Evolutionary conservation across 2,329 filamentous ascomycete genomes (phyloP).

Genomic region (Trichoderma semiorbis): DNA sequence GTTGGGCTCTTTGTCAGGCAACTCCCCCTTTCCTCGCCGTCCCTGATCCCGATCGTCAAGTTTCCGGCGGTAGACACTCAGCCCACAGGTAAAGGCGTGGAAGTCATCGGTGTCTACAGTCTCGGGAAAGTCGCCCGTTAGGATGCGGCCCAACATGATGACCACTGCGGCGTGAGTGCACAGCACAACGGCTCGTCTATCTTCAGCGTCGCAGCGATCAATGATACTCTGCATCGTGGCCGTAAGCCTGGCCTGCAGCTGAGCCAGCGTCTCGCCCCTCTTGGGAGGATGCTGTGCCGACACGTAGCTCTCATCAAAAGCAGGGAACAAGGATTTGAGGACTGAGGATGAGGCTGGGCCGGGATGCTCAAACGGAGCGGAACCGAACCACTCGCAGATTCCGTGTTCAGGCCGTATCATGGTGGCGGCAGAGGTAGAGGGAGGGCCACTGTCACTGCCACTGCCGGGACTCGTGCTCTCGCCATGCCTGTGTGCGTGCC

Average conservation of each 20-base stretch:
- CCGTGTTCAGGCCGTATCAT: conserved; percentile 55
- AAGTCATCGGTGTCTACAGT: conserved; percentile 76
- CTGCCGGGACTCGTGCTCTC: neutral
- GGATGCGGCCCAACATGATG: conserved; percentile 76
- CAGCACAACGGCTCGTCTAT: conserved; percentile 68
- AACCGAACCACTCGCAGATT: conserved; percentile 85
- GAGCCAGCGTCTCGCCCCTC: conserved; percentile 73
- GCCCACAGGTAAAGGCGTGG: conserved; percentile 74
- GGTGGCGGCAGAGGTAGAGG: conserved; percentile 24
- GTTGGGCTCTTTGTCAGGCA: neutral
- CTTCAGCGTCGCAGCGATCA: conserved; percentile 65
- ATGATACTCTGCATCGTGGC: conserved; percentile 69
- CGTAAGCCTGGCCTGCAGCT: conserved; percentile 77
- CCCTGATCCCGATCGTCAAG: conserved; percentile 10
- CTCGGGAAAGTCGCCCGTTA: conserved; percentile 75
- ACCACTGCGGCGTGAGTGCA: conserved; percentile 88
- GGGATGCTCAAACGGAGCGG: conserved; percentile 81
- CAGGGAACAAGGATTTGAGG: conserved; percentile 66
- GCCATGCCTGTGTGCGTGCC: neutral
- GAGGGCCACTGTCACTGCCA: neutral
- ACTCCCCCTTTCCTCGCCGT: neutral
- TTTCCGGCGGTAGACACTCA: conserved; percentile 60
- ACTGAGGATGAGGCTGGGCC: conserved; percentile 62
- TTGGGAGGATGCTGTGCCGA: conserved; percentile 63
- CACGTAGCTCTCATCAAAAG: conserved; percentile 54